phyloP scores from a whole-genome alignment of 306 rosid species.

The Corylus heterophylla region DNA sequence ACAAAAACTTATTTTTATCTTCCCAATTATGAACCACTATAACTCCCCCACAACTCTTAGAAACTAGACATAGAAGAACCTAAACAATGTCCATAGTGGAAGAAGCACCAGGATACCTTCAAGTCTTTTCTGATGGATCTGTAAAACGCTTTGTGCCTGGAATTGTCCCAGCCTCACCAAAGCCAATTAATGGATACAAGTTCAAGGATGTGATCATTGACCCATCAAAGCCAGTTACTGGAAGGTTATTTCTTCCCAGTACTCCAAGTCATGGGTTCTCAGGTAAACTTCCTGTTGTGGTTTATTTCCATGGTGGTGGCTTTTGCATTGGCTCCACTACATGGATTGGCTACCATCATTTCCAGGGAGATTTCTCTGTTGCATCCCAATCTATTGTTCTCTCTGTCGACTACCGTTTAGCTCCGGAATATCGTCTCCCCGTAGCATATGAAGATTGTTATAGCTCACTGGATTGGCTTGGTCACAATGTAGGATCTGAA shows the following conservation, averaged over 20 bases:
- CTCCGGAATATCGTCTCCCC: constrained; percentile 79
- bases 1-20: neutral
- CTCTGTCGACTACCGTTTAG: constrained; percentile 77
- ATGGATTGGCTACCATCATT: constrained; percentile 76
- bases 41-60: neutral
- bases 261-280: neutral
- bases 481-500: constrained; percentile 40
- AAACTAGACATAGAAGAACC: neutral
- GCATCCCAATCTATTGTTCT: constrained; percentile 52
- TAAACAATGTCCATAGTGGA: constrained; percentile 55
- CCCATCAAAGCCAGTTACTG: constrained; percentile 53
- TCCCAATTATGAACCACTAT: neutral
- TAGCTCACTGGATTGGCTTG: constrained; percentile 64
- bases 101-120: constrained; percentile 61
- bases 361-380: constrained; percentile 58
- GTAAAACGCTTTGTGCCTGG: constrained; percentile 68
- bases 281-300: constrained; percentile 50
- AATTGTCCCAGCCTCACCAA: constrained; percentile 30
- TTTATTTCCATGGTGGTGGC: constrained; percentile 92
- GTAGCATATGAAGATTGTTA: constrained; percentile 71
- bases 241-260: constrained; percentile 66
- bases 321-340: constrained; percentile 88
- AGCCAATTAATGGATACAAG: constrained; percentile 41
- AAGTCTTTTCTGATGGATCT: constrained; percentile 65
- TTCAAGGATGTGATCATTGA: constrained; percentile 66